Evolutionary conservation across 768 basidiomycete species (phyloP).

Genomic region (Glaciozyma antarctica): DNA sequence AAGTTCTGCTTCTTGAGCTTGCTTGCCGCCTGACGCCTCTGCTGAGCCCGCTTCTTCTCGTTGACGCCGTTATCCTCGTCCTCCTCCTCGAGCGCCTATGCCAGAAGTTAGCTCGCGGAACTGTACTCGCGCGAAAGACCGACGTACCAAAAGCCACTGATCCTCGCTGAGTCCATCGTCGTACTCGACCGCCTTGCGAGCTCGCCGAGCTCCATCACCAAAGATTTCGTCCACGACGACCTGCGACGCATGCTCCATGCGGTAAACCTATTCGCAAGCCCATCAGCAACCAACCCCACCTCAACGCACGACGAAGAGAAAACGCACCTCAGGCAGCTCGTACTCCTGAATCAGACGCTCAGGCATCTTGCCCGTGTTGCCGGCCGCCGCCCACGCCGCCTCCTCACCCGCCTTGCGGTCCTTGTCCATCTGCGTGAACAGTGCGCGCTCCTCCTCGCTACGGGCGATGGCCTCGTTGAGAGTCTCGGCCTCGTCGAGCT

Average conservation of each 20-base stretch:
- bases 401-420: slow-evolving; percentile 61
- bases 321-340: slow-evolving; percentile 70
- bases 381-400: slow-evolving; percentile 60
- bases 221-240: slow-evolving; percentile 46
- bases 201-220: slow-evolving; percentile 42
- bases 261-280: slow-evolving; percentile 46
- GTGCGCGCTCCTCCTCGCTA: slow-evolving; percentile 60
- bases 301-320: background rate
- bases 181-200: slow-evolving; percentile 74
- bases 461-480: slow-evolving; percentile 87
- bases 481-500: slow-evolving; percentile 47
- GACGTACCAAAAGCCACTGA: slow-evolving; percentile 71
- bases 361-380: slow-evolving; percentile 58
- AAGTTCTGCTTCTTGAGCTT: slow-evolving; percentile 28
- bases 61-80: slow-evolving; percentile 5
- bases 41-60: background rate
- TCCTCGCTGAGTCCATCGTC: slow-evolving; percentile 91
- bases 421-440: slow-evolving; percentile 75
- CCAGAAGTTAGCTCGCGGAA: background rate
- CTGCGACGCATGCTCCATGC: slow-evolving; percentile 53
- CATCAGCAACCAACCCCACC: background rate
- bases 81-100: slow-evolving; percentile 20
- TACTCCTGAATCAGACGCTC: slow-evolving; percentile 68
- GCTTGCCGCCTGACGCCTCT: slow-evolving; percentile 26
- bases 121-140: background rate